A percentile compares a stretch with the other conserved stretches of the same genome.
Evolutionary conservation across 1,139 yeast species (phyloP).

Genomic region (Maudiozyma humilis): DNA sequence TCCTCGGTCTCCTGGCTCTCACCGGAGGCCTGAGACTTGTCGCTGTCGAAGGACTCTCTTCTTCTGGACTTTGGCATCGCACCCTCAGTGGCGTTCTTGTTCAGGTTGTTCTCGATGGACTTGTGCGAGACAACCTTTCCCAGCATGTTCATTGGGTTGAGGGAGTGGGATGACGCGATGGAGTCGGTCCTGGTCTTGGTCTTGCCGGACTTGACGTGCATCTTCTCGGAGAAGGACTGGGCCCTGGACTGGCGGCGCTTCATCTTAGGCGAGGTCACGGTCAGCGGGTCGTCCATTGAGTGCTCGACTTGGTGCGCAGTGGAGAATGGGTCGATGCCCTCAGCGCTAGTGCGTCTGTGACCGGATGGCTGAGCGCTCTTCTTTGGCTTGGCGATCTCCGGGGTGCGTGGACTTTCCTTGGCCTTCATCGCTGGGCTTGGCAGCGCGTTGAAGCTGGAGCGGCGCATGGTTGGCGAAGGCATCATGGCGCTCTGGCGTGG

Average conservation of each 20-base stretch:
- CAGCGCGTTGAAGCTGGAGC: background rate
- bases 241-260: constrained; percentile 1
- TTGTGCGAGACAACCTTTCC: constrained; percentile 12
- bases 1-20: constrained; percentile 85
- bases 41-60: constrained; percentile 44
- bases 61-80: constrained; percentile 10
- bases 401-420: background rate
- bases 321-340: constrained; percentile 13
- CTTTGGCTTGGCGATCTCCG: background rate
- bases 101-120: constrained; percentile 9
- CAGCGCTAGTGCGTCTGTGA: constrained; percentile 5
- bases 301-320: background rate
- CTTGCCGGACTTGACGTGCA: background rate
- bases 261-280: background rate
- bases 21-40: constrained; percentile 65
- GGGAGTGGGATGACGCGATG: constrained; percentile 6
- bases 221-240: constrained; percentile 5
- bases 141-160: background rate
- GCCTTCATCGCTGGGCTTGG: background rate
- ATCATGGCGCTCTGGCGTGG: background rate
- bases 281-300: background rate
- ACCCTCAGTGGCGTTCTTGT: background rate
- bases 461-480: background rate
- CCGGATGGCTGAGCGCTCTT: background rate
- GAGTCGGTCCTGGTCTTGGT: constrained; percentile 14